Conservation (phyloP, 257 asterid species). For the Penstemon barbatus region DNA sequence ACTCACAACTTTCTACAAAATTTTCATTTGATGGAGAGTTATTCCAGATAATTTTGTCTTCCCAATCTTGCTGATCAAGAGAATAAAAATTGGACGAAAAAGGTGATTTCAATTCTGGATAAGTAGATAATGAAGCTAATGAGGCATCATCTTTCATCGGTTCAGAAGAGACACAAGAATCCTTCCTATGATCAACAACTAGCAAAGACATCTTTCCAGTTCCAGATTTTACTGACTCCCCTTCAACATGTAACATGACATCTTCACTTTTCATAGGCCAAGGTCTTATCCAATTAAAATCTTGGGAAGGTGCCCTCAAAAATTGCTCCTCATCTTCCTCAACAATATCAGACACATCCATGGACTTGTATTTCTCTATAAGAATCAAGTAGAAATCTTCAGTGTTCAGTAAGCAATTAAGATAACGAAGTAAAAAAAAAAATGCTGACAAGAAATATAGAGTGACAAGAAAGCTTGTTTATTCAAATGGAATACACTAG, state of each 20-base stretch:
- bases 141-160: constrained; percentile 58
- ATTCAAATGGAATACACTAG: constrained; percentile 17
- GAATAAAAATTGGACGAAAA: constrained; percentile 58
- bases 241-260: constrained; percentile 39
- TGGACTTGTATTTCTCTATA: constrained; percentile 66
- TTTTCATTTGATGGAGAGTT: constrained; percentile 61
- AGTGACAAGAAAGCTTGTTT: constrained; percentile 15
- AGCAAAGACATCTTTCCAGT: constrained; percentile 38
- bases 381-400: constrained; percentile 28
- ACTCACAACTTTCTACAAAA: constrained; percentile 73
- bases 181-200: constrained; percentile 44
- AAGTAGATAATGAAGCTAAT: constrained; percentile 29
- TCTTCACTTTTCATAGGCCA: constrained; percentile 42
- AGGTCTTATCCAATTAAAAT: constrained; percentile 55
- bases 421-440: constrained; percentile 19
- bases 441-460: constrained; percentile 13
- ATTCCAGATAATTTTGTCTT: constrained; percentile 87
- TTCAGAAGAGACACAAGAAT: constrained; percentile 62
- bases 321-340: constrained; percentile 93
- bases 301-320: constrained; percentile 66
- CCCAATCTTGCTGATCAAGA: constrained; percentile 97
- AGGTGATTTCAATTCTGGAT: constrained; percentile 45
- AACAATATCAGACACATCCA: constrained; percentile 54
- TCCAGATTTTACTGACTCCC: constrained; percentile 45
- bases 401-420: constrained; percentile 24